Percentiles rank a stretch among this genome's conserved stretches.
These are phyloP conservation scores for Plenodomus lindquistii DNA, from an alignment of 2,329 filamentous ascomycete species.

Conservation along the genomic window DNA sequence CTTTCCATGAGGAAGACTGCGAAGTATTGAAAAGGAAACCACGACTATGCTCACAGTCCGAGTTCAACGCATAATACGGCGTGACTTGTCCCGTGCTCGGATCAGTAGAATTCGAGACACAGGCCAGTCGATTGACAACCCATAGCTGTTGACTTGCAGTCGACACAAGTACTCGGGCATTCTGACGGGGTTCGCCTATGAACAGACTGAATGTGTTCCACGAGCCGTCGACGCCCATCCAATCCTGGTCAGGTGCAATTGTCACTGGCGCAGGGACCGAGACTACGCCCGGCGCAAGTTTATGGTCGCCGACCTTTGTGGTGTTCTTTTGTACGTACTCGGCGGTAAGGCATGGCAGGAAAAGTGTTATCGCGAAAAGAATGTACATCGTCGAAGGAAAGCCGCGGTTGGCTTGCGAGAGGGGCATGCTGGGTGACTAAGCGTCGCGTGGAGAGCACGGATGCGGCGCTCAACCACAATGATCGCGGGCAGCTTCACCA, in stretches of 20 bases:
- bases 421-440: conserved; percentile 30
- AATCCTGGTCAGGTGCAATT: conserved; percentile 44
- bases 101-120: conserved; percentile 37
- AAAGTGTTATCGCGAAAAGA: conserved; percentile 16
- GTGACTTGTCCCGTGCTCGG: conserved; percentile 50
- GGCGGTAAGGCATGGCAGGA: conserved; percentile 25
- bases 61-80: conserved; percentile 20
- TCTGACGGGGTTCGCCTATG: conserved; percentile 58
- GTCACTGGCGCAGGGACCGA: conserved; percentile 36
- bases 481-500: conserved; percentile 30
- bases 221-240: conserved; percentile 42
- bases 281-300: conserved; percentile 18
- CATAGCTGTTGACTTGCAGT: conserved; percentile 73
- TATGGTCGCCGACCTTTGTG: conserved; percentile 22
- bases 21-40: conserved; percentile 62
- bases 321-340: conserved; percentile 26
- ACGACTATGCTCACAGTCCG: conserved; percentile 57
- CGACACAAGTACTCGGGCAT: conserved; percentile 63
- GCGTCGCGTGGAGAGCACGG: conserved; percentile 20
- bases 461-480: conserved; percentile 27
- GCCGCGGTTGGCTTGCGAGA: conserved; percentile 20
- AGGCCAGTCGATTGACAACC: conserved; percentile 56
- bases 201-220: conserved; percentile 72
- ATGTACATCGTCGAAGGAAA: conserved; percentile 15
- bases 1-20: conserved; percentile 61